These are phyloP conservation scores for Helicostylum pulchrum DNA, from an alignment of 192 early-diverging fungal species.

Conservation along the genomic window DNA sequence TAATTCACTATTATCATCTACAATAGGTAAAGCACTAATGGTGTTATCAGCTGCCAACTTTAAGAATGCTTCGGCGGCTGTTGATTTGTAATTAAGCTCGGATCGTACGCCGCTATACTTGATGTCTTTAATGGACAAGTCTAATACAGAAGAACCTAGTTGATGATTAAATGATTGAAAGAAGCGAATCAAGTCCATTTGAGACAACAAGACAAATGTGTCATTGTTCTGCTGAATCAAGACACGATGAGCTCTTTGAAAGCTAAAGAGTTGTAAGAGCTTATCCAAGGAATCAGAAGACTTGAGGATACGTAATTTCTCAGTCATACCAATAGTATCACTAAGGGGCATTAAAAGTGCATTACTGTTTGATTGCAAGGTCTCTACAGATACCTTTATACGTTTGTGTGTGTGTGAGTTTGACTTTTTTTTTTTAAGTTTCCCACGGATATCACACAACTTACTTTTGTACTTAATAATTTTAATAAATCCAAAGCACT, in stretches of 20 bases:
- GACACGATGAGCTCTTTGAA: conserved; percentile 43
- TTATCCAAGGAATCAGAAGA: conserved; percentile 12
- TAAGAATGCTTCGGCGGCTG: conserved; percentile 44
- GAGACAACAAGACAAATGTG: conserved; percentile 41
- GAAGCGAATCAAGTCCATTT: conserved; percentile 52
- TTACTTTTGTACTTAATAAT: conserved; percentile 36
- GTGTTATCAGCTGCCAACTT: conserved; percentile 42
- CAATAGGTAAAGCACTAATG: conserved; percentile 58
- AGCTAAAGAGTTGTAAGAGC: conserved; percentile 1
- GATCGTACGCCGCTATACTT: background rate
- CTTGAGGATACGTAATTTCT: conserved; percentile 16
- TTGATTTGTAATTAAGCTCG: conserved; percentile 39
- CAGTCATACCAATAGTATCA: conserved; percentile 19
- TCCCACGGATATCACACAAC: background rate
- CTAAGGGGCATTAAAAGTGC: conserved; percentile 7
- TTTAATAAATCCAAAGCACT: conserved; percentile 48
- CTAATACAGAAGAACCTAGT: conserved; percentile 44
- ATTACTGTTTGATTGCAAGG: background rate
- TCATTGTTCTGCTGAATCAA: conserved; percentile 35
- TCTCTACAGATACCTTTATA: background rate
- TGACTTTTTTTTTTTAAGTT: background rate
- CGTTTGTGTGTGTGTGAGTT: background rate
- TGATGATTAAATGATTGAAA: conserved; percentile 49
- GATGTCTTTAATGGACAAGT: conserved; percentile 28
- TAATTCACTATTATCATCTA: conserved; percentile 54